phyloP scores from a whole-genome alignment of 345 rosid genomes.

The Rhizophora mangle region DNA sequence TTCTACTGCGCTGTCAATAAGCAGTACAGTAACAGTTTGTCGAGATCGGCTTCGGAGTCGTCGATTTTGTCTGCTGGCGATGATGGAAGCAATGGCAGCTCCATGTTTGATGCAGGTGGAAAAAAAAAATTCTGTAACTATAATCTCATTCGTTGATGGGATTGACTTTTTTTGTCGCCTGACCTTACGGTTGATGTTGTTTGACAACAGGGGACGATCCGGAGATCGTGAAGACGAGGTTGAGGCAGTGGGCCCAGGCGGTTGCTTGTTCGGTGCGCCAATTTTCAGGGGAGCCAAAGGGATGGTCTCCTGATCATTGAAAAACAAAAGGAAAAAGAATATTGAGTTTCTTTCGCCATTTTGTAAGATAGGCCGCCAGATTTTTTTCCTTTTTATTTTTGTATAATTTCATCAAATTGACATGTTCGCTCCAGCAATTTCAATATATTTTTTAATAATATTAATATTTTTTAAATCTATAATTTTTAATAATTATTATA shows the following conservation, averaged over 20 bases:
- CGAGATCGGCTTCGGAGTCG: constrained; percentile 57
- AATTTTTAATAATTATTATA: too few relatives aligned
- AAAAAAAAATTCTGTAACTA: neutral
- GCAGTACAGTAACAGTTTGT: constrained; percentile 49
- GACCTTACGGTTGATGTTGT: neutral
- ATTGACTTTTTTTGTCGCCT: too few relatives aligned
- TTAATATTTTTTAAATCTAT: too few relatives aligned
- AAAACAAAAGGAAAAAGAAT: too few relatives aligned
- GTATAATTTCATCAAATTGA: too few relatives aligned
- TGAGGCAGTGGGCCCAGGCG: constrained; percentile 86
- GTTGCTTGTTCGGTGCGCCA: constrained; percentile 82
- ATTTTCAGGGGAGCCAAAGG: constrained; percentile 42
- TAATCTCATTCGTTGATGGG: neutral
- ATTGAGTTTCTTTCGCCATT: too few relatives aligned
- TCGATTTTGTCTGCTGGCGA: constrained; percentile 51
- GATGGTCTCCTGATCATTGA: neutral
- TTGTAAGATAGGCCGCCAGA: too few relatives aligned
- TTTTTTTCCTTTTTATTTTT: too few relatives aligned
- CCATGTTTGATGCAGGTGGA: constrained; percentile 62
- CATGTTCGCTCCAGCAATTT: too few relatives aligned
- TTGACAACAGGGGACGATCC: constrained; percentile 57
- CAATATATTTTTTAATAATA: too few relatives aligned
- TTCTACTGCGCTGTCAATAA: constrained; percentile 68
- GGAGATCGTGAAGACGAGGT: constrained; percentile 57
- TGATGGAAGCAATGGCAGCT: constrained; percentile 27